These are phyloP conservation scores for Trichocladium antarcticum DNA, from an alignment of 495 filamentous ascomycete genomes.

Conservation along the genomic window DNA sequence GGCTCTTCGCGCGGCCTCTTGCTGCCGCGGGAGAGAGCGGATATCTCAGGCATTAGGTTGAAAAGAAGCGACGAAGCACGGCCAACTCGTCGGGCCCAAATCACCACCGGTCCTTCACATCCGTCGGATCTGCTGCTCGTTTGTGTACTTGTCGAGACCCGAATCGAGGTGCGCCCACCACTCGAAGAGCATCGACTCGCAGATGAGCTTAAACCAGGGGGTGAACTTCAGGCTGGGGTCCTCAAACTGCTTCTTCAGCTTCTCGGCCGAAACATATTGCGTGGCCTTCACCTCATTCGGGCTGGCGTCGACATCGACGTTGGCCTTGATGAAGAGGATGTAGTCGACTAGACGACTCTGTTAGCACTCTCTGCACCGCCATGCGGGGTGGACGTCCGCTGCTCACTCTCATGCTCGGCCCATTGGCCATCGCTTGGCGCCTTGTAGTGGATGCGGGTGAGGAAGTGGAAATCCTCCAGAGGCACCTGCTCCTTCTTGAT, in stretches of 20 bases:
- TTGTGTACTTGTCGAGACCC: slow-evolving; percentile 71
- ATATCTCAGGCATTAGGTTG: slow-evolving; percentile 21
- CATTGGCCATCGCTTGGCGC: slow-evolving; percentile 94
- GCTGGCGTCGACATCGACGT: slow-evolving; percentile 71
- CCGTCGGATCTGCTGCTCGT: slow-evolving; percentile 75
- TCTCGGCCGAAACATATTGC: slow-evolving; percentile 68
- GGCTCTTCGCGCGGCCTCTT: slow-evolving; percentile 19
- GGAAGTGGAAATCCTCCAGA: slow-evolving; percentile 78
- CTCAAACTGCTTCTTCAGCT: slow-evolving; percentile 76
- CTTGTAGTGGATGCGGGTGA: slow-evolving; percentile 96
- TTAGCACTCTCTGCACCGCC: slow-evolving; percentile 1
- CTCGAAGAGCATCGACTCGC: slow-evolving; percentile 92
- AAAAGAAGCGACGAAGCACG: slow-evolving; percentile 2
- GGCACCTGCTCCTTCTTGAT: slow-evolving; percentile 89
- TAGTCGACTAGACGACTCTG: slow-evolving; percentile 67
- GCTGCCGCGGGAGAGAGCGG: slow-evolving; percentile 16
- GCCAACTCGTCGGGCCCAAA: neutral
- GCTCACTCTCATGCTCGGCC: slow-evolving; percentile 96
- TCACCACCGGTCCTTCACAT: slow-evolving; percentile 41
- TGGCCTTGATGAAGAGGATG: slow-evolving; percentile 93
- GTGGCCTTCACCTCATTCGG: slow-evolving; percentile 80
- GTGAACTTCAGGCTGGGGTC: slow-evolving; percentile 76
- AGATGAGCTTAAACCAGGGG: slow-evolving; percentile 99
- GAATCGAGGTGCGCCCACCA: slow-evolving; percentile 89
- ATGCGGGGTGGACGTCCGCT: neutral